Conservation (phyloP, 176 grass and related monocot genomes). For the Thinopyrum elongatum region DNA sequence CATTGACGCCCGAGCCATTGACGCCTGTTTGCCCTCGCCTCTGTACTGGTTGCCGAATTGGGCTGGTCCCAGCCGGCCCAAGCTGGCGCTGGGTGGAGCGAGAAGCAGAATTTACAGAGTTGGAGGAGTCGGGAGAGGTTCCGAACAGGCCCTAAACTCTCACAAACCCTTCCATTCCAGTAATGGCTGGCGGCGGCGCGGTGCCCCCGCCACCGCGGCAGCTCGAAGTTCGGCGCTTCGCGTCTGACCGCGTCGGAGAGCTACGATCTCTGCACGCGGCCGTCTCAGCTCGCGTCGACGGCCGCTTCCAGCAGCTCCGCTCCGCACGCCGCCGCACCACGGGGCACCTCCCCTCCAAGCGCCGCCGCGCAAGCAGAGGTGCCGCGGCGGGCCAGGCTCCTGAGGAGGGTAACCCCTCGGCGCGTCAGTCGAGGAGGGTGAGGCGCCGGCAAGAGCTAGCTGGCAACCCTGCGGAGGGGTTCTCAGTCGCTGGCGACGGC, state of each 20-base stretch:
- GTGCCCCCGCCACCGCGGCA: constrained; percentile 48
- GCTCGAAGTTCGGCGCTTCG: constrained; percentile 65
- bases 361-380: constrained; percentile 27
- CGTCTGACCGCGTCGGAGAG: constrained; percentile 51
- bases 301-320: constrained; percentile 48
- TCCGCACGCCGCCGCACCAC: constrained; percentile 70
- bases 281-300: constrained; percentile 43
- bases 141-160: background rate
- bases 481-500: constrained; percentile 53
- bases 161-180: constrained; percentile 7
- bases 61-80: no score
- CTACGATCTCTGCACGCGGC: constrained; percentile 54
- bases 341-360: constrained; percentile 51
- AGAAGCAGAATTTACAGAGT: no score
- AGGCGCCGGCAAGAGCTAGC: constrained; percentile 64
- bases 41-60: no score
- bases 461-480: constrained; percentile 58
- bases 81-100: no score
- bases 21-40: no score
- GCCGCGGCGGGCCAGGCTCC: background rate
- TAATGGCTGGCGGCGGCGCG: constrained; percentile 24
- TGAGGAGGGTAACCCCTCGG: background rate
- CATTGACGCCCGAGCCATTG: no score
- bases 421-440: constrained; percentile 40
- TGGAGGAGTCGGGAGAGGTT: no score